phyloP scores from a whole-genome alignment of 768 basidiomycete genomes.

The Hydnomerulius pinastri region DNA sequence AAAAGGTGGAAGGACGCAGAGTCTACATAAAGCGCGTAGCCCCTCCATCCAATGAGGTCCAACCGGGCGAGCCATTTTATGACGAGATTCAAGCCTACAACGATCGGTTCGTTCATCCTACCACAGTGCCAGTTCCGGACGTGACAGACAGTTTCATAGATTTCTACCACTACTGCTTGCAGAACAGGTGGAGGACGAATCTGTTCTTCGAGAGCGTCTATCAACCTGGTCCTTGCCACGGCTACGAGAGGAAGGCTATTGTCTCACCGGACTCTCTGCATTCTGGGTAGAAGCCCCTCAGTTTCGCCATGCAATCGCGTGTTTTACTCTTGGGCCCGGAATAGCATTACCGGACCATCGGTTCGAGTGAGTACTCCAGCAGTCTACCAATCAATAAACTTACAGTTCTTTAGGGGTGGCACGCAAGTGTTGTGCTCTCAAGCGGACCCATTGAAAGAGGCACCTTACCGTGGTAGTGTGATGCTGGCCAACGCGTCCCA shows the following conservation, averaged over 20 bases:
- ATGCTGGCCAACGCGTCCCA: conserved; percentile 50
- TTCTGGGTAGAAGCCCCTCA: conserved; percentile 69
- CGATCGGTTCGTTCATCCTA: conserved; percentile 43
- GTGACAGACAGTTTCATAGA: conserved; percentile 28
- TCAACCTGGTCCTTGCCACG: conserved; percentile 64
- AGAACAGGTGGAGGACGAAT: conserved; percentile 68
- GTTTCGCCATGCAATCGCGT: conserved; percentile 66
- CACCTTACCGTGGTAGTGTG: conserved; percentile 55
- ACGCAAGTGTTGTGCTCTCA: conserved; percentile 67
- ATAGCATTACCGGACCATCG: conserved; percentile 61
- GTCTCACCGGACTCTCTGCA: conserved; percentile 61
- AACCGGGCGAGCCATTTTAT: conserved; percentile 44
- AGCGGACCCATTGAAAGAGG: conserved; percentile 60
- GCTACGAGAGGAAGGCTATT: conserved; percentile 71
- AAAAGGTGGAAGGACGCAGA: conserved; percentile 13
- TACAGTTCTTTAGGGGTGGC: conserved; percentile 54
- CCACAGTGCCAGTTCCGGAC: neutral
- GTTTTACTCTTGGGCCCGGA: conserved; percentile 66
- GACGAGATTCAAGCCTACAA: conserved; percentile 56
- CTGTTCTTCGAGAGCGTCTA: conserved; percentile 61
- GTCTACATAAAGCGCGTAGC: conserved; percentile 40
- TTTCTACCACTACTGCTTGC: conserved; percentile 50
- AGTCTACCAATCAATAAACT: neutral
- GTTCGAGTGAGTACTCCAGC: conserved; percentile 58
- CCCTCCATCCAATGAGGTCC: conserved; percentile 36